Conservation (phyloP, 2,329 filamentous ascomycete genomes). For the Leptographium radiaticola region DNA sequence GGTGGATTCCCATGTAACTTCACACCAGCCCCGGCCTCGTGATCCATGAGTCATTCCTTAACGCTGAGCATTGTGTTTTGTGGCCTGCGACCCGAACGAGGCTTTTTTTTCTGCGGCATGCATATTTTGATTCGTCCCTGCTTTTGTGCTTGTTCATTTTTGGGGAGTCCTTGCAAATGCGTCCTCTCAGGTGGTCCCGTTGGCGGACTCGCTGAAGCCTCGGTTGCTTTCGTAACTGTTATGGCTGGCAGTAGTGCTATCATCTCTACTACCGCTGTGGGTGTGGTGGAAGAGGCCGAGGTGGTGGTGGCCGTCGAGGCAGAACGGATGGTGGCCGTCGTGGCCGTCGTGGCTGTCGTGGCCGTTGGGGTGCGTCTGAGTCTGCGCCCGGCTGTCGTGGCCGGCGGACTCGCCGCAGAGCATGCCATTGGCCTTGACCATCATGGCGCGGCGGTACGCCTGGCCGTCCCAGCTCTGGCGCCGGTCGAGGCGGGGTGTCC, state of each 20-base stretch:
- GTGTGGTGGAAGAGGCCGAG: background rate
- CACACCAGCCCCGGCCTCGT: background rate
- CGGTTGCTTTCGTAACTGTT: constrained; percentile 5
- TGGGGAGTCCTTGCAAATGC: background rate
- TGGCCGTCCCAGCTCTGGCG: constrained; percentile 40
- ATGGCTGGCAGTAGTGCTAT: background rate
- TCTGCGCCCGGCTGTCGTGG: background rate
- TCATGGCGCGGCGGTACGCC: constrained; percentile 36
- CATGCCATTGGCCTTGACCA: constrained; percentile 7
- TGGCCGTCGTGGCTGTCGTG: background rate
- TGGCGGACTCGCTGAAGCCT: constrained; percentile 6
- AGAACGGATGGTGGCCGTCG: background rate
- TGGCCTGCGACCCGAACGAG: too few species aligned
- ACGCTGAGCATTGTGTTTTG: background rate
- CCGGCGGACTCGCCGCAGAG: background rate
- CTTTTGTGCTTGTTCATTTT: background rate
- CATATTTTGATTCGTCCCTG: background rate
- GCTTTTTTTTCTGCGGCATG: constrained; percentile 1
- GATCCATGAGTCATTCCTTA: background rate
- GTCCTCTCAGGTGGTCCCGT: background rate
- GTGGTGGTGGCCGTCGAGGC: background rate
- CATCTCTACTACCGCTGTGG: background rate
- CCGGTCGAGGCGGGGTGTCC: constrained; percentile 32
- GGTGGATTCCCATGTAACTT: background rate
- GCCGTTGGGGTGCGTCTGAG: background rate